Conservation (phyloP, 1,284 basidiomycete genomes). For the Tylopilus sp. region DNA sequence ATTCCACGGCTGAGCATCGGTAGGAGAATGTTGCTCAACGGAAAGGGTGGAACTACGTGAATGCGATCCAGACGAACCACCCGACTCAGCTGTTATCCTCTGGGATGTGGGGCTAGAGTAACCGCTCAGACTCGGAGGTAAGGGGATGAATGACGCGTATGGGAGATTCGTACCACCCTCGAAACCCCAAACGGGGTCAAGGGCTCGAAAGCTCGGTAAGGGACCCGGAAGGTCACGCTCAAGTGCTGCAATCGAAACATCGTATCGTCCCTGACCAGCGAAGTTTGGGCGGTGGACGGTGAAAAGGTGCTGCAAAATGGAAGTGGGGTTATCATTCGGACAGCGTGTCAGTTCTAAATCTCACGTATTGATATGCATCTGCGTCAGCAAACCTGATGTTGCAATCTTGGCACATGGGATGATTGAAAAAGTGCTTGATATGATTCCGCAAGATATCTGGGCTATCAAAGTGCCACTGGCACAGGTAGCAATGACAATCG, state of each 20-base stretch:
- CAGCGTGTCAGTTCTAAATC: slow-evolving; percentile 5
- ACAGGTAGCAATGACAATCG: slow-evolving; percentile 33
- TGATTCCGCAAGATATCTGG: slow-evolving; percentile 31
- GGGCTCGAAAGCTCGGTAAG: slow-evolving; percentile 2
- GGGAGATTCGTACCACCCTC: slow-evolving; percentile 24
- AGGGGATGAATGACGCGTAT: slow-evolving; percentile 30
- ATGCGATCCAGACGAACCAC: slow-evolving; percentile 21
- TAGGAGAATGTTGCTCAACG: slow-evolving; percentile 32
- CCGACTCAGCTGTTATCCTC: slow-evolving; percentile 14
- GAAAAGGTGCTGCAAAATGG: slow-evolving; percentile 27
- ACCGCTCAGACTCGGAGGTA: slow-evolving; percentile 34
- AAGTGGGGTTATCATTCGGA: slow-evolving; percentile 3
- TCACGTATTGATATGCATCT: slow-evolving; percentile 34
- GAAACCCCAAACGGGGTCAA: slow-evolving; percentile 33
- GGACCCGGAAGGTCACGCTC: slow-evolving; percentile 10
- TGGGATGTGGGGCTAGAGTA: slow-evolving; percentile 34
- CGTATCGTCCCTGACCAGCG: slow-evolving; percentile 8
- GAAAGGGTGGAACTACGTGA: slow-evolving; percentile 37
- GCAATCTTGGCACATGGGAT: slow-evolving; percentile 31
- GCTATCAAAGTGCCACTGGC: slow-evolving; percentile 38
- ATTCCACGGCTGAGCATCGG: slow-evolving; percentile 20
- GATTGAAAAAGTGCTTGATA: slow-evolving; percentile 35
- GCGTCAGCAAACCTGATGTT: slow-evolving; percentile 30
- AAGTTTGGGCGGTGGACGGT: slow-evolving; percentile 25
- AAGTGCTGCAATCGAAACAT: background rate